phyloP scores from a whole-genome alignment of 257 asterid species.

The Scutellaria minor region DNA sequence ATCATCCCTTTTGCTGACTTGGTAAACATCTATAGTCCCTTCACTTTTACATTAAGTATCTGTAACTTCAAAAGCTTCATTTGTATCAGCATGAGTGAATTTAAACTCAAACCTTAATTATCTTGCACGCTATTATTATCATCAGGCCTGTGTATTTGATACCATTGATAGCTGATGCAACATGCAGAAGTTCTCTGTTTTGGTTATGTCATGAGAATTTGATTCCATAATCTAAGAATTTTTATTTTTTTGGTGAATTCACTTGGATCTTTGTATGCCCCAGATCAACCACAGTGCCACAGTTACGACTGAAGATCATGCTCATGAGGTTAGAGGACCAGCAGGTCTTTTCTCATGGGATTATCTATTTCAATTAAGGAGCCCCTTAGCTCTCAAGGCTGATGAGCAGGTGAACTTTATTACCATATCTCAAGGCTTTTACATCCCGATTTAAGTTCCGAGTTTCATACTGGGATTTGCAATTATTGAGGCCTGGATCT shows the following conservation, averaged over 20 bases:
- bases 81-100: too few relatives aligned
- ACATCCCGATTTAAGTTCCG: background rate
- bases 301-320: conserved; percentile 91
- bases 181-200: background rate
- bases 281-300: conserved; percentile 82
- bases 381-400: conserved; percentile 77
- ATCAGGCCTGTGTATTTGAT: background rate
- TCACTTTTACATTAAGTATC: conserved; percentile 6
- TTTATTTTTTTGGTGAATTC: background rate
- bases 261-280: conserved; percentile 31
- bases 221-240: background rate
- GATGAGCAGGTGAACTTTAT: conserved; percentile 81
- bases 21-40: conserved; percentile 48
- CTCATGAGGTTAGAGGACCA: conserved; percentile 82
- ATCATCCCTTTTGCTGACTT: conserved; percentile 90
- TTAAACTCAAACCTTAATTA: too few relatives aligned
- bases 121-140: too few relatives aligned
- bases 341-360: conserved; percentile 99
- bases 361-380: conserved; percentile 69
- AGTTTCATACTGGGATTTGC: background rate
- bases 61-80: background rate
- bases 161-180: conserved; percentile 3
- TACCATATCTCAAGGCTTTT: background rate
- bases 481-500: background rate
- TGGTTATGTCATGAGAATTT: conserved; percentile 5